These are phyloP conservation scores for Astragalus glycyphyllos DNA, from an alignment of 306 rosid species.

Conservation along the genomic window DNA sequence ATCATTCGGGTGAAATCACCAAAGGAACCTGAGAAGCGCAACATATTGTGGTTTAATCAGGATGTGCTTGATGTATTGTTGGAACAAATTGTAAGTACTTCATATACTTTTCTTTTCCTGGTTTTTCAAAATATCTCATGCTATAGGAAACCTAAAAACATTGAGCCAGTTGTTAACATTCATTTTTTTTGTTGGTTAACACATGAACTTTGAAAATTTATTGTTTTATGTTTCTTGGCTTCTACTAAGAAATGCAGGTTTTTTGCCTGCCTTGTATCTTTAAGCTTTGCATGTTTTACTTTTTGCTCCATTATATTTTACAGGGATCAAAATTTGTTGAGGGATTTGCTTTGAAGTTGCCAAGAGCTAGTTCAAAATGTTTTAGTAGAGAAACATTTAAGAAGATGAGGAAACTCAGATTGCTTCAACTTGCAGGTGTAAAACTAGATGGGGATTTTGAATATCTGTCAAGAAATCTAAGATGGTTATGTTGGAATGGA, in stretches of 20 bases:
- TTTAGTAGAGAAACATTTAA: conserved; percentile 12
- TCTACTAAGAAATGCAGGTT: too few species aligned
- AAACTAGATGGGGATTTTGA: conserved; percentile 36
- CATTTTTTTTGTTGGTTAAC: not conserved
- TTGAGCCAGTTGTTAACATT: not conserved
- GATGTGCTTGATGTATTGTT: not conserved
- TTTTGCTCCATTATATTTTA: not conserved
- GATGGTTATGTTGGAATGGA: conserved; percentile 36
- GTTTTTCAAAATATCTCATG: not conserved
- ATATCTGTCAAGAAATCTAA: conserved; percentile 16
- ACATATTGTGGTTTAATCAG: not conserved
- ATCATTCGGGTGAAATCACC: conserved; percentile 6
- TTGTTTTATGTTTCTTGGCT: too few species aligned
- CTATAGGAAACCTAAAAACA: not conserved
- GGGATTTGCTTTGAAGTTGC: conserved; percentile 41
- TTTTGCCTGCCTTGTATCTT: not conserved
- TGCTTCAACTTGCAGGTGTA: not conserved
- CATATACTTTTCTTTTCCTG: not conserved
- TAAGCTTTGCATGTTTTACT: too few species aligned
- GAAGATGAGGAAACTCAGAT: conserved; percentile 35
- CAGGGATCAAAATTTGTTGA: conserved; percentile 32
- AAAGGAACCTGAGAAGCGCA: not conserved
- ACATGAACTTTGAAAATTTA: not conserved
- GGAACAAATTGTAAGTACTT: not conserved
- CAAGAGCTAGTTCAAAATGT: not conserved